Conservation (phyloP, 176 grass and related monocot species). For the Melocanna baccifera region DNA sequence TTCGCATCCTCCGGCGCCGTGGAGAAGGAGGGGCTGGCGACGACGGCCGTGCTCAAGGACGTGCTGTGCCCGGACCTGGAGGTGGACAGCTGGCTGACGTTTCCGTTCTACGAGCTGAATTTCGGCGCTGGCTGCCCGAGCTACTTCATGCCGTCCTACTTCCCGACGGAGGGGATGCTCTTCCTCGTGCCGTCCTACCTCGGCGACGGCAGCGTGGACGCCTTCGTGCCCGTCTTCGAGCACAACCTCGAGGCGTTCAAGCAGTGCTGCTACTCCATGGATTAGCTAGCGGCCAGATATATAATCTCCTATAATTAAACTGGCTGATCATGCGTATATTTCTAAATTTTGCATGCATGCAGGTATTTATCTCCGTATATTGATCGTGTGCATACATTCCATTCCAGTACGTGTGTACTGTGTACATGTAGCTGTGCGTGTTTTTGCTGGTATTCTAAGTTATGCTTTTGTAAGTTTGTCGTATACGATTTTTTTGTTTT, state of each 20-base stretch:
- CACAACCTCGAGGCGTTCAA: conserved; percentile 64
- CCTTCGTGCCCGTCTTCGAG: conserved; percentile 54
- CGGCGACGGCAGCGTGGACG: conserved; percentile 62
- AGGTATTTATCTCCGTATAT: not conserved
- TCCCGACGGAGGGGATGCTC: conserved; percentile 56
- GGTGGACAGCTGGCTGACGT: conserved; percentile 63
- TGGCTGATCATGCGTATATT: not conserved
- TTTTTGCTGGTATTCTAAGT: not conserved
- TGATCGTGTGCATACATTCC: not conserved
- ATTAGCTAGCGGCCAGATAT: not conserved
- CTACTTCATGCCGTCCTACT: conserved; percentile 71
- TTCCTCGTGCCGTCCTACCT: conserved; percentile 54
- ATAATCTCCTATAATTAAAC: not conserved
- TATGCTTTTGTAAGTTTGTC: not conserved
- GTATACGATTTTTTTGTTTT: not conserved
- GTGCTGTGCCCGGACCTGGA: conserved; percentile 60
- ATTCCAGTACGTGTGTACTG: not conserved
- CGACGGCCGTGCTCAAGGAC: conserved; percentile 40
- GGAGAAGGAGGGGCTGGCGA: conserved; percentile 39
- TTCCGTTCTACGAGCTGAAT: conserved; percentile 64
- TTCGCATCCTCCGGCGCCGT: conserved; percentile 44
- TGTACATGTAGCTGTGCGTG: not conserved
- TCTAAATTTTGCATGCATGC: not conserved
- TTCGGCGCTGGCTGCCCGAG: conserved; percentile 51
- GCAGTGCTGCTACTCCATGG: conserved; percentile 53